Evolutionary conservation across 768 basidiomycete genomes (phyloP), one percentile per base, ranked within the genome.

Genomic region (Amyloporia xantha): DNA sequence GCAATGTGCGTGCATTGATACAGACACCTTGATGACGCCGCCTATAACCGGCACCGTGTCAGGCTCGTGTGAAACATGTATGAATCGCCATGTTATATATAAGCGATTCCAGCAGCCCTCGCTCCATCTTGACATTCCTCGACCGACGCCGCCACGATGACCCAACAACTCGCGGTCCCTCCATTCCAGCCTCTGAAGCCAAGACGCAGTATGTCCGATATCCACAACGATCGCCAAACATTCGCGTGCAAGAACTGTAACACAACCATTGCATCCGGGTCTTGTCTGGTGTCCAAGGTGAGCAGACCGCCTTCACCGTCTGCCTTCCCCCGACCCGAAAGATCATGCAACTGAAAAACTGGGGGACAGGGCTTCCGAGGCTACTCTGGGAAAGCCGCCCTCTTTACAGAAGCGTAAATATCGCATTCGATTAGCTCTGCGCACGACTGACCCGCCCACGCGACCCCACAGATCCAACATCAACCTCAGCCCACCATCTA

Each of bases 351-450:
- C n/a, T n/a, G n/a, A n/a, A n/a, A n/a, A n/a, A n/a, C 20, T 15
- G 26, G 13, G n/a, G 20, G 26, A 27, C 13, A 20, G 7, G 39
- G 33, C 19, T 81, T 79, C 62, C 68, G 69, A 44, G 81, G 80
- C 4, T 78, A 77, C 58, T 70, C 70, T 12, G 80, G 80, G 40
- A 79, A 76, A 62, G 81, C 79, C 4, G 77, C 74, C 1, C 65
- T 84, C 7, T 79, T 81, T 61, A 77, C 70, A 11, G 72, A 78
- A 59, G 72, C 70, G 79, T 81, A 59, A 44, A 75, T 67, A 6
- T 38, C 39, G 17, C 41, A 20, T 33, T 17, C 38, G 21, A 49
- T 48, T 25, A 49, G 23, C 38, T 21, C n/a, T 5, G 11, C 20
- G 28, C 39, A 41, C 46, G 19, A 43, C 40, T 41, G 37, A 48